phyloP scores from a whole-genome alignment of 768 basidiomycete genomes.

The Rhodosporidiobolus sp. region DNA sequence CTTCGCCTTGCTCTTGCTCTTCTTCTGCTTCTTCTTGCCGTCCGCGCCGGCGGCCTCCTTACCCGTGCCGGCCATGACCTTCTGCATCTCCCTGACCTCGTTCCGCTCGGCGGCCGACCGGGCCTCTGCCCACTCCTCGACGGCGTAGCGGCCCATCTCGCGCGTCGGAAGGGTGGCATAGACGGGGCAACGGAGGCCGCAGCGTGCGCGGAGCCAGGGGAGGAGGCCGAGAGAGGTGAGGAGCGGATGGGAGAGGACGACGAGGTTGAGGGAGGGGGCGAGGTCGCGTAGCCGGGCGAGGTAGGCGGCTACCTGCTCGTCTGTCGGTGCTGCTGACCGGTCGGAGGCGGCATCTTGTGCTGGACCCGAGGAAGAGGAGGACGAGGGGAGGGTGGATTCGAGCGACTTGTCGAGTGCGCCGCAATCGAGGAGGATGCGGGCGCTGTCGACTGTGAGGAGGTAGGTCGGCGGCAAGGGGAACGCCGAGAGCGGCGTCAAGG shows the following conservation, averaged over 20 bases:
- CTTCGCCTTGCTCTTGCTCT: slow-evolving; percentile 51
- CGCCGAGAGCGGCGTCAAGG: slow-evolving; percentile 78
- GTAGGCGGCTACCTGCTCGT: slow-evolving; percentile 24
- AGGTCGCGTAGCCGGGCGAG: slow-evolving; percentile 50
- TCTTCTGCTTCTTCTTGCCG: slow-evolving; percentile 54
- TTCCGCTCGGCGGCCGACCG: slow-evolving; percentile 52
- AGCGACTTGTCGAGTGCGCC: slow-evolving; percentile 84
- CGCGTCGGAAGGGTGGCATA: slow-evolving; percentile 94
- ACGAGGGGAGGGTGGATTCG: slow-evolving; percentile 52
- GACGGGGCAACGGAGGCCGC: slow-evolving; percentile 75
- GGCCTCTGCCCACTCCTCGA: slow-evolving; percentile 80
- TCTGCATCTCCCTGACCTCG: slow-evolving; percentile 10
- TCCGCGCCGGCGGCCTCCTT: slow-evolving; percentile 16
- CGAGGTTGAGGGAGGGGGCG: slow-evolving; percentile 79
- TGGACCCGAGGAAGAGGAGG: slow-evolving; percentile 17
- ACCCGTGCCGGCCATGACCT: not conserved
- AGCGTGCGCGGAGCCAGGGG: slow-evolving; percentile 84
- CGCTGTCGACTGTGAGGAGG: slow-evolving; percentile 88
- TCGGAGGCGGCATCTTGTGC: slow-evolving; percentile 44
- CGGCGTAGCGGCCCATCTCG: slow-evolving; percentile 88
- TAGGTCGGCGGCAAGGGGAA: slow-evolving; percentile 45
- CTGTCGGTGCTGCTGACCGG: slow-evolving; percentile 46
- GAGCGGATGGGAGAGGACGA: slow-evolving; percentile 91
- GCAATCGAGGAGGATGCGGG: slow-evolving; percentile 88
- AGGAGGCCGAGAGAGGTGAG: slow-evolving; percentile 85